Conservation (phyloP, 805 yeast genomes). For the Cyberlindnera xishuangbannaensis region DNA sequence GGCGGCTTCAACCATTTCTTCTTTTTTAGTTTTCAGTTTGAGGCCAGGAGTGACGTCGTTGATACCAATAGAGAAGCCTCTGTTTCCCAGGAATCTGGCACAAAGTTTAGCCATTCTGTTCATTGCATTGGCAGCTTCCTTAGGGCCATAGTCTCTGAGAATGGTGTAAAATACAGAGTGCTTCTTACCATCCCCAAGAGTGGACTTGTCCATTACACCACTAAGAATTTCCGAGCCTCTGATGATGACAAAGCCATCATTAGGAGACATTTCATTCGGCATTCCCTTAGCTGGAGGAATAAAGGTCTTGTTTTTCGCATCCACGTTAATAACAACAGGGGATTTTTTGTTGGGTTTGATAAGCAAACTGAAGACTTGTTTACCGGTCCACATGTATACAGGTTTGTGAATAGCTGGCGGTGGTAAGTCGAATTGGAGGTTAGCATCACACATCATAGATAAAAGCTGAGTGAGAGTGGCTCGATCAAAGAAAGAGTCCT, state of each 20-base stretch:
- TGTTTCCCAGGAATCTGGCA: conserved; percentile 88
- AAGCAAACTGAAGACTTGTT: conserved; percentile 84
- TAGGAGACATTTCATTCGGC: conserved; percentile 94
- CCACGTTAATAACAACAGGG: conserved; percentile 82
- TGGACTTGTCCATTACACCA: conserved; percentile 96
- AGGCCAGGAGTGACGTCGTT: conserved; percentile 93
- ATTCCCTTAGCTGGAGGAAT: conserved; percentile 65
- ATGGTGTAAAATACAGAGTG: conserved; percentile 95
- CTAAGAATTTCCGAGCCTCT: conserved; percentile 83
- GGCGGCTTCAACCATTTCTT: conserved; percentile 83
- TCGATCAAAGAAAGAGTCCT: conserved; percentile 89
- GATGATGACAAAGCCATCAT: conserved; percentile 90
- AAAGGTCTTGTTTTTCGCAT: conserved; percentile 90
- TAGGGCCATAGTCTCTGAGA: conserved; percentile 93
- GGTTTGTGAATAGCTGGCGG: conserved; percentile 95
- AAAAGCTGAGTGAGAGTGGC: conserved; percentile 77
- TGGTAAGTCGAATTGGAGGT: conserved; percentile 82
- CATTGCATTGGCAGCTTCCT: conserved; percentile 94
- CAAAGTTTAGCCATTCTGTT: conserved; percentile 98
- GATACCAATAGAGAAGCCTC: conserved; percentile 97
- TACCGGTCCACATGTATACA: conserved; percentile 90
- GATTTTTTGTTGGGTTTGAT: conserved; percentile 76
- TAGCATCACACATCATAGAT: conserved; percentile 95
- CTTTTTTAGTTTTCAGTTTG: conserved; percentile 71
- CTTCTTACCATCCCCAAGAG: conserved; percentile 96